Evolutionary conservation across 2,329 filamentous ascomycete species (phyloP).

Genomic region (Trichoderma sp.): DNA sequence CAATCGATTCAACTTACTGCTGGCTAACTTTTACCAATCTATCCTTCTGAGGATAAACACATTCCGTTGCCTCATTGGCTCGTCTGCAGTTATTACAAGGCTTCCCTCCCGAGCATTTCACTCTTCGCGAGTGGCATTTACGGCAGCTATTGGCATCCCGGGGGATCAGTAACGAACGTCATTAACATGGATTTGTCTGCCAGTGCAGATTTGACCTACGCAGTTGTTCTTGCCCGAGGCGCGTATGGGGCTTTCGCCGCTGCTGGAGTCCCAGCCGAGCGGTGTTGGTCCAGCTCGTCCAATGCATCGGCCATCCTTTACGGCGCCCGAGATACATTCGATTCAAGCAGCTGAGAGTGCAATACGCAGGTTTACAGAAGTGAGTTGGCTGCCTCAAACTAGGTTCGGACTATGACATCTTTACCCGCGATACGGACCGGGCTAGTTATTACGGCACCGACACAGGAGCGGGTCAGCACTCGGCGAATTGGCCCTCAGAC

Average conservation of each 20-base stretch:
- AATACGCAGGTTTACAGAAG: no score
- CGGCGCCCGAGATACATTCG: no score
- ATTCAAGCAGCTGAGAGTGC: no score
- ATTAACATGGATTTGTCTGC: not conserved
- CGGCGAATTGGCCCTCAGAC: no score
- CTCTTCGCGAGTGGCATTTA: not conserved
- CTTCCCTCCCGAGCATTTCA: not conserved
- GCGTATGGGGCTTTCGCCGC: not conserved
- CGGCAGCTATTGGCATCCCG: not conserved
- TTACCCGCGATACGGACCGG: no score
- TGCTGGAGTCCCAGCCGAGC: not conserved
- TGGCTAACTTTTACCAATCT: not conserved
- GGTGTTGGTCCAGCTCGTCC: no score
- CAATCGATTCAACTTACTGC: not conserved
- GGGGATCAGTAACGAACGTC: not conserved
- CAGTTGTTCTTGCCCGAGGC: not conserved
- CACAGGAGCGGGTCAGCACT: no score
- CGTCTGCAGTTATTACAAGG: not conserved
- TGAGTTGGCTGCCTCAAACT: no score
- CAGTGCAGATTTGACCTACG: not conserved
- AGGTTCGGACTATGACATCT: no score
- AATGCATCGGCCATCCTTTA: no score
- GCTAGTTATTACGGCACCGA: no score
- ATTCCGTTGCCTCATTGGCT: not conserved
- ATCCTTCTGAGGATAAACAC: not conserved